These are phyloP conservation scores for Trichoderma sp. DNA, from an alignment of 2,329 filamentous ascomycete species.

Conservation along the genomic window DNA sequence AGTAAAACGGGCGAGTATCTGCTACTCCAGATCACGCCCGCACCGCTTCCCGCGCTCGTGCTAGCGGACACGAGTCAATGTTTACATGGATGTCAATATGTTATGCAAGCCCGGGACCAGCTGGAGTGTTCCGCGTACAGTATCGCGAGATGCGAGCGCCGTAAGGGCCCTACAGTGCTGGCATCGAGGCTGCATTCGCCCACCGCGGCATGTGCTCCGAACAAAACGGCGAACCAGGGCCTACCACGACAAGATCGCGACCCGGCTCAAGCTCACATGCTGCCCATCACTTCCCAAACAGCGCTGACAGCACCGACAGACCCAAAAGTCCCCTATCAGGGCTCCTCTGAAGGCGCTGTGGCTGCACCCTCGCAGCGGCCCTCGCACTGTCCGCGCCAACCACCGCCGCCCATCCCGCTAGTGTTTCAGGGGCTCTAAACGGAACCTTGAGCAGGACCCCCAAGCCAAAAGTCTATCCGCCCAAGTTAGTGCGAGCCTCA, in stretches of 20 bases:
- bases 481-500: constrained; percentile 15
- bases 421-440: constrained; percentile 27
- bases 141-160: neutral
- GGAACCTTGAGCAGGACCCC: neutral
- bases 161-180: neutral
- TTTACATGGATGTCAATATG: neutral
- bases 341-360: constrained; percentile 9
- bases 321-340: constrained; percentile 14
- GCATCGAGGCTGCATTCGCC: neutral
- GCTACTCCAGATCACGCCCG: neutral
- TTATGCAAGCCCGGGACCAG: neutral
- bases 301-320: neutral
- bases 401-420: constrained; percentile 22
- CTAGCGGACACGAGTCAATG: constrained; percentile 18
- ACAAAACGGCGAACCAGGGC: neutral
- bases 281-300: neutral
- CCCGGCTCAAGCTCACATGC: neutral
- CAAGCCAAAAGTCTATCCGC: constrained; percentile 19
- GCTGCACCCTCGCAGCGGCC: constrained; percentile 8
- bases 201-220: neutral
- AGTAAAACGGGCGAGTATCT: neutral
- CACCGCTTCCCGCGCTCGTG: constrained; percentile 13
- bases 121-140: neutral
- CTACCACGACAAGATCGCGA: neutral
- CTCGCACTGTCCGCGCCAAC: constrained; percentile 24